Conservation (phyloP, 306 rosid genomes). For the Vicia sativa region DNA sequence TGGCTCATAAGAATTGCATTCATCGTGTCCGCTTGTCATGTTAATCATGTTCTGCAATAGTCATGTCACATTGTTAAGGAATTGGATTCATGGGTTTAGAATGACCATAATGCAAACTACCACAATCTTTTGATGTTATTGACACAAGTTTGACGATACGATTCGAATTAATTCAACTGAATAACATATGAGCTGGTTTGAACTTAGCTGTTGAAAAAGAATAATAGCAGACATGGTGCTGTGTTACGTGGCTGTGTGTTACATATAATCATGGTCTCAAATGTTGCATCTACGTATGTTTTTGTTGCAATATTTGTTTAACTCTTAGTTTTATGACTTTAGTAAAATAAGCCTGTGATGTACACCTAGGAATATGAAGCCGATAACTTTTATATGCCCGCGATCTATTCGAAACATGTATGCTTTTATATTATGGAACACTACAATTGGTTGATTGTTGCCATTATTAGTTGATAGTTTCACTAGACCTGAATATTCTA, state of each 20-base stretch:
- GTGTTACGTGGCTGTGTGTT: constrained; percentile 28
- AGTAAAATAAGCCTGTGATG: constrained; percentile 39
- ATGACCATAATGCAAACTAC: constrained; percentile 15
- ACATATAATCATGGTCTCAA: constrained; percentile 31
- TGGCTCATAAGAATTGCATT: not conserved
- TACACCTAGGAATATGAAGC: constrained; percentile 38
- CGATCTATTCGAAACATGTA: no score
- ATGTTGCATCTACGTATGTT: constrained; percentile 4
- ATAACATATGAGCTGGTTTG: constrained; percentile 25
- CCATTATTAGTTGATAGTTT: constrained; percentile 27
- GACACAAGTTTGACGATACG: constrained; percentile 12
- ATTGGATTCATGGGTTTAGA: not conserved
- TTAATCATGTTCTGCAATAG: constrained; percentile 16
- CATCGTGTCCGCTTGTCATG: no score
- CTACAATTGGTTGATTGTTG: constrained; percentile 8
- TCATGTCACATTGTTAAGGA: constrained; percentile 6
- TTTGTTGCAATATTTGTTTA: constrained; percentile 23
- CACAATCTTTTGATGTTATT: constrained; percentile 7
- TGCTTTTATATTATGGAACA: no score
- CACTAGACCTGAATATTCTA: constrained; percentile 35
- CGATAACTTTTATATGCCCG: constrained; percentile 24
- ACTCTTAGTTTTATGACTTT: constrained; percentile 28
- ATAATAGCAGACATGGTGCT: constrained; percentile 16
- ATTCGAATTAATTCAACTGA: constrained; percentile 17
- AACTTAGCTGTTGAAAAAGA: constrained; percentile 24